Base-by-base conservation (phyloP, 371 early-diverging fungal genomes). In the Zancudomyces culisetae region DNA sequence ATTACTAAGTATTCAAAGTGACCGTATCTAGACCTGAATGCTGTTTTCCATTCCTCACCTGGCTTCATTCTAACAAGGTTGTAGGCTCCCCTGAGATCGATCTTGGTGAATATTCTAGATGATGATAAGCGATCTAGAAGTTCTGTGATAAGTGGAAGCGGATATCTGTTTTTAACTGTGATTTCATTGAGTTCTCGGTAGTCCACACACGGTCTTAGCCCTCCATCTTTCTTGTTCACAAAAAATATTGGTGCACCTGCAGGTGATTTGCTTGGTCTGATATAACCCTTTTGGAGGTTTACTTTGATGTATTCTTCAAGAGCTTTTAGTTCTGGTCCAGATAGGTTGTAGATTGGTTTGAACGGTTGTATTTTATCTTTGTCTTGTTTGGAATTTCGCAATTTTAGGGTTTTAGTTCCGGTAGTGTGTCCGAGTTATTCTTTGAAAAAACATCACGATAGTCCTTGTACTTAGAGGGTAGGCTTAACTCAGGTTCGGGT, bases 211-310 rank as follows among this genome's bases (percentile, higher is more conserved):
- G 69, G 22, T 0, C 72, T 60, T 1, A 74, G 24, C 0, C 54
- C 23, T 0, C 74, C 72, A 45, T 74, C 71, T 20, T 72, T 66
- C 51, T 79, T 77, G 23, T 65, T 63, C 2, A 70, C 73, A 58
- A 75, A 74, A 3, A 75, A 56, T 3, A 71, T 55, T 0, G 75
- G 75, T 3, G 72, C 64, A 1, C 68, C 76, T 28, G 60, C 60
- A 15, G 74, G 71, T 1, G 72, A 71, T 20, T 46, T 53, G 0
- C 70, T 70, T 0, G 60, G 62, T 8, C 55, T 24, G 13, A 74
- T 74, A 39, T 61, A 73, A 0, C 65, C 68, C 42, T 60, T 60
- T 0, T 22, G 53, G 1, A 63, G 43, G 48, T 48, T 48, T 27
- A 23, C 48, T 19, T 57, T 30, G 0, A 69, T 22, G 21, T 60